Percentiles rank a stretch among this genome's conserved stretches.
phyloP scores from a whole-genome alignment of 2,329 filamentous ascomycete species.

The Diaporthe batatas region DNA sequence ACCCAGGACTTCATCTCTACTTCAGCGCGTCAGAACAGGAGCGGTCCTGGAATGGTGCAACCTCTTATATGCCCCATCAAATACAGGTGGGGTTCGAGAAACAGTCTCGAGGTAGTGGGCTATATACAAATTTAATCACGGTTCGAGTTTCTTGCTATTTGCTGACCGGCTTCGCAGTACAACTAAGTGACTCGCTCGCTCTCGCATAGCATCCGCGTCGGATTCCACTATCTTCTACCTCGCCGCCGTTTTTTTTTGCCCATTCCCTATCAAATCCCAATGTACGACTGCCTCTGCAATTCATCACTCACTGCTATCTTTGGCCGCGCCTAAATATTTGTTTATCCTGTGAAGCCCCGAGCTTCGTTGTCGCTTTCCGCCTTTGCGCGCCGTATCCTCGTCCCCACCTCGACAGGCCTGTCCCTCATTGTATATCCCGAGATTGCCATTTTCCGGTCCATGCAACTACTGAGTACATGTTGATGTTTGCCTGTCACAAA shows the following conservation, averaged over 20 bases:
- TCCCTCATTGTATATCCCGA: not conserved
- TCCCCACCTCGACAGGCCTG: not conserved
- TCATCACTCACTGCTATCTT: too few species aligned
- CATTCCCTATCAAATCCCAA: not conserved
- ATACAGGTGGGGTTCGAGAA: conserved; percentile 33
- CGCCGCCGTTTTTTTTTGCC: not conserved
- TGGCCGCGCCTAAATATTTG: not conserved
- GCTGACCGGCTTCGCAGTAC: conserved; percentile 7
- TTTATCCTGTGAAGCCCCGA: not conserved
- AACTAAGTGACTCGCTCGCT: not conserved
- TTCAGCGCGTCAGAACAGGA: conserved; percentile 39
- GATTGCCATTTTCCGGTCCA: not conserved
- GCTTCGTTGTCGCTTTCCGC: not conserved
- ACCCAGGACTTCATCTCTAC: conserved; percentile 38
- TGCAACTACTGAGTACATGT: not conserved
- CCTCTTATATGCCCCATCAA: conserved; percentile 27
- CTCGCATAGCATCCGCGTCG: not conserved
- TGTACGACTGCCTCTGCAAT: not conserved
- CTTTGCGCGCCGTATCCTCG: conserved; percentile 3
- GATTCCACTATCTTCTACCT: not conserved
- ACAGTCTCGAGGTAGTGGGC: conserved; percentile 32
- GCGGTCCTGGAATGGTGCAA: conserved; percentile 35
- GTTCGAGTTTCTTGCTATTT: conserved; percentile 10
- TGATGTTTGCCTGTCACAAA: conserved; percentile 38
- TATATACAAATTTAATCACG: conserved; percentile 34